Evolutionary conservation across 352 stramenopile genomes (phyloP).

Genomic region (Phytophthora ohioensis): DNA sequence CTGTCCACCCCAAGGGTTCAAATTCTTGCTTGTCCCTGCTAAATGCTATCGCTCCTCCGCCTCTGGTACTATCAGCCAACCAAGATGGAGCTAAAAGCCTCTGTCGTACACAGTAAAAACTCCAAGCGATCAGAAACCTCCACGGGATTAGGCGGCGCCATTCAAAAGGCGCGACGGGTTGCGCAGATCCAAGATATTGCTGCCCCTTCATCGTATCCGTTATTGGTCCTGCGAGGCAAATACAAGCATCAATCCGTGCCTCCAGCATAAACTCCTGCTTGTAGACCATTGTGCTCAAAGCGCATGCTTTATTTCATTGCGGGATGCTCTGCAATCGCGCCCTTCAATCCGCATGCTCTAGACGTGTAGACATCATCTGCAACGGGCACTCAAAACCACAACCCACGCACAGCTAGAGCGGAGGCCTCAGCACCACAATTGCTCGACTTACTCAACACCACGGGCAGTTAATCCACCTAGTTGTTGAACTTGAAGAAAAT

Average conservation of each 20-base stretch:
- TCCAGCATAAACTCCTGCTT: slow-evolving; percentile 11
- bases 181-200: slow-evolving; percentile 34
- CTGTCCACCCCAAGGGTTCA: neutral
- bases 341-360: slow-evolving; percentile 37
- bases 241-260: slow-evolving; percentile 3
- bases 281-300: slow-evolving; percentile 36
- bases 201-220: slow-evolving; percentile 28
- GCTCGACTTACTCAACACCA: slow-evolving; percentile 33
- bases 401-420: slow-evolving; percentile 76
- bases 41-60: slow-evolving; percentile 1
- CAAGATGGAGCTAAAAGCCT: neutral
- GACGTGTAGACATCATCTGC: slow-evolving; percentile 66
- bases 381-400: slow-evolving; percentile 97
- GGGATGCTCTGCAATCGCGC: slow-evolving; percentile 23
- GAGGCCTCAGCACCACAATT: slow-evolving; percentile 8
- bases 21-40: neutral
- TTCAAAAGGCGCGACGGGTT: slow-evolving; percentile 45
- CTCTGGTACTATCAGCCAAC: neutral
- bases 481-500: slow-evolving; percentile 96
- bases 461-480: slow-evolving; percentile 52
- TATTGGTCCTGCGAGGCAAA: slow-evolving; percentile 19
- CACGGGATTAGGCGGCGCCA: neutral
- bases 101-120: neutral
- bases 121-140: neutral
- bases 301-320: slow-evolving; percentile 48